A percentile compares a stretch with the other conserved stretches of the same genome.
phyloP scores from a whole-genome alignment of 176 grass and related monocot genomes.

The Luzula sylvatica region DNA sequence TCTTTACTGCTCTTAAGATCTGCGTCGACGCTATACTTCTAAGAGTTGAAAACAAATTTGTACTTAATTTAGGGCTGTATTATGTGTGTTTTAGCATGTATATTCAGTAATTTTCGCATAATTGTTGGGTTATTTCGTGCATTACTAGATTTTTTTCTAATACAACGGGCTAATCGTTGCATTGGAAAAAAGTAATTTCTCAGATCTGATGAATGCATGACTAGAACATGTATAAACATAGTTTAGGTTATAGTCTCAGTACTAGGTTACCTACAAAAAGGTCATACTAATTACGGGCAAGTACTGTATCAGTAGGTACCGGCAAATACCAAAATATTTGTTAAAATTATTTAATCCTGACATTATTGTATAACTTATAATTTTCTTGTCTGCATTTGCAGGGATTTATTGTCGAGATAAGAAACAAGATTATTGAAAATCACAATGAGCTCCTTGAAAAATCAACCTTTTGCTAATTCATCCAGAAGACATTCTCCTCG shows the following conservation, averaged over 20 bases:
- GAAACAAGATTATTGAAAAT: neutral
- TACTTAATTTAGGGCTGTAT: neutral
- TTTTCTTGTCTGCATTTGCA: neutral
- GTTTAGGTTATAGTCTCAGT: no score
- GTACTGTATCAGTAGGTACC: no score
- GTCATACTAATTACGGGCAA: no score
- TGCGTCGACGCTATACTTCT: neutral
- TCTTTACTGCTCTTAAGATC: neutral
- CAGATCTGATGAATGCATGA: slow-evolving; percentile 5
- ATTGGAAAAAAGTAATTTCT: neutral
- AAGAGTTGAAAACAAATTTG: neutral
- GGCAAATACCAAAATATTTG: no score
- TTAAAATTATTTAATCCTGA: no score
- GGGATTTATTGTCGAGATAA: neutral
- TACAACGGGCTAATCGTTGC: neutral
- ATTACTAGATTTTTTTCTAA: neutral
- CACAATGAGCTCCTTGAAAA: slow-evolving; percentile 7
- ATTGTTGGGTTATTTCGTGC: neutral
- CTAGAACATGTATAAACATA: neutral
- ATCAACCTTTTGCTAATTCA: neutral
- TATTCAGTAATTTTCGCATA: neutral
- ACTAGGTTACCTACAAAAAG: no score
- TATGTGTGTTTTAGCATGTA: neutral
- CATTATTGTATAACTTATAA: neutral
- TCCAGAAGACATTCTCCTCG: neutral